These are phyloP conservation scores for Ophiocordyceps unilateralis DNA, from an alignment of 2,329 filamentous ascomycete species.

Conservation along the genomic window DNA sequence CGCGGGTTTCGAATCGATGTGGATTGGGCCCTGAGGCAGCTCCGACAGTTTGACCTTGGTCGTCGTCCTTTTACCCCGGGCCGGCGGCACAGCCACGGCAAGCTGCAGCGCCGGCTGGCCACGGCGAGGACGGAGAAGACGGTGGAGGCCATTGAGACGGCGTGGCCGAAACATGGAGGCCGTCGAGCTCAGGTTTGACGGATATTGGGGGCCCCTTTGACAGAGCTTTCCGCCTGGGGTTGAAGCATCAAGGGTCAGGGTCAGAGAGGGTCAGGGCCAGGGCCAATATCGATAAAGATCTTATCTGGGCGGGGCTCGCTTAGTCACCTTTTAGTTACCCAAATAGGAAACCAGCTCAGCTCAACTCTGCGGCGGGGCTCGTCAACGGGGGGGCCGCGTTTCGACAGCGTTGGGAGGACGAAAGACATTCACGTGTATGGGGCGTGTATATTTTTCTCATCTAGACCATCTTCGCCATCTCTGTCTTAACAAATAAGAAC, in stretches of 20 bases:
- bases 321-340: not conserved
- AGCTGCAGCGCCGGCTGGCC: not conserved
- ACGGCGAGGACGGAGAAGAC: not conserved
- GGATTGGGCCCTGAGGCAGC: conserved; percentile 18
- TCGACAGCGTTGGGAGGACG: too few relatives aligned
- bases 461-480: too few relatives aligned
- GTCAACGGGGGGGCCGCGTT: too few relatives aligned
- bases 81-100: not conserved
- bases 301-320: not conserved
- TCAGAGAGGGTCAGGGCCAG: not conserved
- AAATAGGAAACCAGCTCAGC: not conserved
- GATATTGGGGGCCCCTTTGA: too few relatives aligned
- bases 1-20: conserved; percentile 9
- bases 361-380: too few relatives aligned
- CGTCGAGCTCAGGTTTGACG: not conserved
- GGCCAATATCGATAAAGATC: not conserved
- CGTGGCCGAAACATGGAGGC: conserved; percentile 6
- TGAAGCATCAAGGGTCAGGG: not conserved
- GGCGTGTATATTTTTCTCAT: too few relatives aligned
- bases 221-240: too few relatives aligned
- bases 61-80: too few relatives aligned
- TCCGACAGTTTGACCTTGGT: too few relatives aligned
- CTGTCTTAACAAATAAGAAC: too few relatives aligned
- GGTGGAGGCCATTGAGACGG: not conserved
- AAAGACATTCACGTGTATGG: not conserved